phyloP scores from a whole-genome alignment of 192 early-diverging fungal genomes.

The Mortierella hygrophila region DNA sequence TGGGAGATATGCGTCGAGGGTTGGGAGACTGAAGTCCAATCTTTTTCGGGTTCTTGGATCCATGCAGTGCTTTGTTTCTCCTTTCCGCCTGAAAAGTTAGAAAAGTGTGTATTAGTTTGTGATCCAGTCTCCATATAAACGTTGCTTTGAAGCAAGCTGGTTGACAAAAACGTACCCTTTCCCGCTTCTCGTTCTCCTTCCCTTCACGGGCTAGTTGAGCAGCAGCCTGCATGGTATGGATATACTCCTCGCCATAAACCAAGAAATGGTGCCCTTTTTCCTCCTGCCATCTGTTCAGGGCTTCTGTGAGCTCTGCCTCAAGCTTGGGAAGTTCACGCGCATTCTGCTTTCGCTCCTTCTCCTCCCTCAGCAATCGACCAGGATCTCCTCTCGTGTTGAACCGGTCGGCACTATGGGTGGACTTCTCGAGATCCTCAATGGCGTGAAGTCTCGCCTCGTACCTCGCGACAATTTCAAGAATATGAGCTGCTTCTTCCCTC shows the following conservation, averaged over 20 bases:
- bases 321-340: slow-evolving; percentile 60
- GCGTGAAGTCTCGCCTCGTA: slow-evolving; percentile 56
- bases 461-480: slow-evolving; percentile 53
- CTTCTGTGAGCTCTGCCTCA: slow-evolving; percentile 47
- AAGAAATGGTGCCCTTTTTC: slow-evolving; percentile 54
- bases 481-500: slow-evolving; percentile 55
- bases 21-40: slow-evolving; percentile 32
- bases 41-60: slow-evolving; percentile 37
- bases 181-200: slow-evolving; percentile 38
- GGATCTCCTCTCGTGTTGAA: slow-evolving; percentile 60
- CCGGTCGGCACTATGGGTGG: slow-evolving; percentile 56
- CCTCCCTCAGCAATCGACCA: slow-evolving; percentile 63
- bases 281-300: slow-evolving; percentile 55
- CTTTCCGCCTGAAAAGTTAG: slow-evolving; percentile 15
- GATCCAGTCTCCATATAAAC: background rate
- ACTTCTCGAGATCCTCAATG: slow-evolving; percentile 51
- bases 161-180: slow-evolving; percentile 21
- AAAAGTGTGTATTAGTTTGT: background rate
- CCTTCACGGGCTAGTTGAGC: slow-evolving; percentile 39
- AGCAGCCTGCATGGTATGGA: slow-evolving; percentile 39
- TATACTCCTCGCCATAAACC: slow-evolving; percentile 61
- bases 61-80: slow-evolving; percentile 16
- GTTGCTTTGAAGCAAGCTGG: background rate
- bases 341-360: slow-evolving; percentile 62
- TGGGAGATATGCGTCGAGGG: slow-evolving; percentile 36